Percentiles rank a stretch among this genome's conserved stretches.
These are phyloP conservation scores for Plantago major DNA, from an alignment of 257 asterid species.

Conservation along the genomic window DNA sequence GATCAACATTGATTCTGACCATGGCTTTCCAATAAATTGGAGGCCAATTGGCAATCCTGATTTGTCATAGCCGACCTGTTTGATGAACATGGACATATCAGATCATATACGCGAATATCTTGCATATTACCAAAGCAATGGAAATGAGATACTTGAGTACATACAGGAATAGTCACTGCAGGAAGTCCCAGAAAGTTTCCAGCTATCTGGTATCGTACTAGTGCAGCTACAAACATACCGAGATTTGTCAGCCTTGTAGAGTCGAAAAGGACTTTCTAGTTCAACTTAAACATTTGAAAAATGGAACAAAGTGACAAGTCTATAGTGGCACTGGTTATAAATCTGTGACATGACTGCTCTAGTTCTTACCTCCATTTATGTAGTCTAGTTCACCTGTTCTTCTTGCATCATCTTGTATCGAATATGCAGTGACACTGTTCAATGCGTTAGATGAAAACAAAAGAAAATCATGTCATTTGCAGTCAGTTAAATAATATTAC, in stretches of 20 bases:
- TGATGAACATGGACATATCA: background rate
- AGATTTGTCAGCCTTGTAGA: background rate
- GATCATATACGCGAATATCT: background rate
- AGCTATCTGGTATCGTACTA: constrained; percentile 75
- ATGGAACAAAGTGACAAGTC: background rate
- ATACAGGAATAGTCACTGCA: constrained; percentile 81
- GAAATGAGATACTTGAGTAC: constrained; percentile 12
- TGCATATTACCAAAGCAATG: too few relatives aligned
- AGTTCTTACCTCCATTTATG: constrained; percentile 76
- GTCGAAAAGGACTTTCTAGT: background rate
- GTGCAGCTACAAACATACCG: constrained; percentile 57
- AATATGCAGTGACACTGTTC: constrained; percentile 75
- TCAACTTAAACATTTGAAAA: background rate
- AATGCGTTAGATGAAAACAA: background rate
- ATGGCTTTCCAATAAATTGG: constrained; percentile 88
- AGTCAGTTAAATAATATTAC: background rate
- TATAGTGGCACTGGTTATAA: background rate
- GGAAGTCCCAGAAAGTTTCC: constrained; percentile 94
- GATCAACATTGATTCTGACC: constrained; percentile 79
- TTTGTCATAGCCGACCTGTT: constrained; percentile 74
- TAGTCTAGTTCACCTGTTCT: constrained; percentile 91
- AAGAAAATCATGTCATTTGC: background rate
- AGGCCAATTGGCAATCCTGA: constrained; percentile 82
- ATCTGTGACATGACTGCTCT: background rate
- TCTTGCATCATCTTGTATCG: constrained; percentile 47